Base-by-base conservation (phyloP, 2,329 filamentous ascomycete species). In the Coniochaeta sp. region DNA sequence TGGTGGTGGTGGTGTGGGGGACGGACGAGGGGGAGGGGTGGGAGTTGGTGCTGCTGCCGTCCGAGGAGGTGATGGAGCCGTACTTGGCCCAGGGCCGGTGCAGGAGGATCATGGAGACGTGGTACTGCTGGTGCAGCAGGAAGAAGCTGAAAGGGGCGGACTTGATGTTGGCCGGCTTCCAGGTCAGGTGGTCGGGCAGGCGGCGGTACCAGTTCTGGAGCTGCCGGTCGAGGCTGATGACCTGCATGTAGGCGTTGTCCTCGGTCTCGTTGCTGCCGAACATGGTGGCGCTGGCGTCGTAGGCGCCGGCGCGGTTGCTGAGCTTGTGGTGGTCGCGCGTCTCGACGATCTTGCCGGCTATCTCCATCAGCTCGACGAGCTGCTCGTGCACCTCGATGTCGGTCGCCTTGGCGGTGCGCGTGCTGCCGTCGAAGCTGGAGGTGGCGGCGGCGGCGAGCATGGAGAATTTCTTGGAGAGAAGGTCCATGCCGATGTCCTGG, bases 101-200 rank as follows among this genome's bases (percentile, higher is more conserved):
- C 6, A 83, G 72, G 12, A 83, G 69, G 57, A 83, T 81, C 69
- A 82, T 74, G 57, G 75, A 77, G 12, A 77, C 76, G 58, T 83
- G 81, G 60, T 83, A 84, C 64, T 83, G 81, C 66, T 83, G 81
- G 62, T 83, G 81, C 9, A 83, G 69, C 9, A 83, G 66, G 65
- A 83, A 83, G 72, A 75, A 87, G 68, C 70, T 79, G 75, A 73
- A 79, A 63, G 66, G 79, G 34, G 70, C 84, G 60, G 66, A 74
- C 70, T 76, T 81, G 74, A 70, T 81, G 74, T 72, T 83, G 70
- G 70, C 77, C 67, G 70, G 79, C 68, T 74, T 81, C 81, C 70
- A 85, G 26, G 66, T 74, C 66, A 72, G 73, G 57, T 77, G 72
- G 9, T 80, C 79, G 0, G 81, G 81, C 4, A 84, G 71, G 9